These are phyloP conservation scores for Malbranchea cinnamomea DNA, from an alignment of 2,329 filamentous ascomycete species.

Conservation along the genomic window DNA sequence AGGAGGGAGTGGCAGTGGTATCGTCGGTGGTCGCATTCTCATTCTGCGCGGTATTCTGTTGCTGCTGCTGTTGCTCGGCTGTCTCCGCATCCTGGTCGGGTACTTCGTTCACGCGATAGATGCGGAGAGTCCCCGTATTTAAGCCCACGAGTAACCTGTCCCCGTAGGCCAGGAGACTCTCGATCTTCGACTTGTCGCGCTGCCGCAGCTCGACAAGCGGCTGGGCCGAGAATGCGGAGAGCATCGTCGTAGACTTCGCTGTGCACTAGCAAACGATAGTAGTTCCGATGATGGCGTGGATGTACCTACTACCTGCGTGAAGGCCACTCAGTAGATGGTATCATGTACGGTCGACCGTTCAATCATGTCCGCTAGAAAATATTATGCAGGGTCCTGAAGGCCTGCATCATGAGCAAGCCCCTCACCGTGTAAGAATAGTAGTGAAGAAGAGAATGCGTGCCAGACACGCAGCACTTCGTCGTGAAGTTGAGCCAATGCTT, in stretches of 20 bases:
- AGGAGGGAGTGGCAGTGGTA: slow-evolving; percentile 7
- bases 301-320: slow-evolving; percentile 8
- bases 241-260: slow-evolving; percentile 52
- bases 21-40: slow-evolving; percentile 9
- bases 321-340: slow-evolving; percentile 9
- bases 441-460: too few relatives aligned
- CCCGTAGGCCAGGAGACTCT: slow-evolving; percentile 84
- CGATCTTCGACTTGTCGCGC: slow-evolving; percentile 93
- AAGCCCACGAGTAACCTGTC: slow-evolving; percentile 85
- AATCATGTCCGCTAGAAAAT: too few relatives aligned
- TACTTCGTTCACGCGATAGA: slow-evolving; percentile 76
- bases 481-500: too few relatives aligned
- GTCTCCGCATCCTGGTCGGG: slow-evolving; percentile 27
- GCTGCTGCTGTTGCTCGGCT: too few relatives aligned
- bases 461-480: too few relatives aligned
- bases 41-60: slow-evolving; percentile 13
- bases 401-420: too few relatives aligned
- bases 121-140: slow-evolving; percentile 72
- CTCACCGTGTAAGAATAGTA: too few relatives aligned
- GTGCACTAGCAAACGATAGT: too few relatives aligned
- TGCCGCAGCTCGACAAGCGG: slow-evolving; percentile 93
- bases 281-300: too few relatives aligned
- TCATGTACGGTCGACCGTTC: too few relatives aligned
- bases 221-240: slow-evolving; percentile 92
- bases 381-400: too few relatives aligned